These are phyloP conservation scores for Pythium biforme DNA, from an alignment of 352 stramenopile species.

Conservation along the genomic window DNA sequence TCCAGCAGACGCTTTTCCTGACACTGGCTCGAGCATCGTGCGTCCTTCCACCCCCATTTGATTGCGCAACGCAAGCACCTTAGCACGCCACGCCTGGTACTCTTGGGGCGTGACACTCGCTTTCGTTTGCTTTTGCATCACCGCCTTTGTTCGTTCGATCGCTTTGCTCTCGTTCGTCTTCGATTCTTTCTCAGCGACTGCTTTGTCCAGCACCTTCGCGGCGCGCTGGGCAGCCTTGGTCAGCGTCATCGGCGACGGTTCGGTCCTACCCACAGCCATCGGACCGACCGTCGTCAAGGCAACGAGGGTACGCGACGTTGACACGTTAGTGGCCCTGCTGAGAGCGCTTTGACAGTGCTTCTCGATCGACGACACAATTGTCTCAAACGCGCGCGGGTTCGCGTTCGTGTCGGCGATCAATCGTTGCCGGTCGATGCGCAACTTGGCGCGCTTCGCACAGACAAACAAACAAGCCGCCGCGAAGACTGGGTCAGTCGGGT, in stretches of 20 bases:
- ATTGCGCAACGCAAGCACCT: slow-evolving; percentile 5
- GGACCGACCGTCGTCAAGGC: neutral
- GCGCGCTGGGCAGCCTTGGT: slow-evolving; percentile 28
- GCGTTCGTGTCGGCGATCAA: slow-evolving; percentile 60
- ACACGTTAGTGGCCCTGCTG: neutral
- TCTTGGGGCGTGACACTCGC: slow-evolving; percentile 1
- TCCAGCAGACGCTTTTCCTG: neutral
- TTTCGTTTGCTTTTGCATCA: neutral
- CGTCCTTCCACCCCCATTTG: neutral
- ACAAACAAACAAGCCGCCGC: slow-evolving; percentile 64
- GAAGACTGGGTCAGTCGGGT: slow-evolving; percentile 53
- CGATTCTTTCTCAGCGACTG: neutral
- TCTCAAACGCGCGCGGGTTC: slow-evolving; percentile 58
- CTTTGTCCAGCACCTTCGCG: slow-evolving; percentile 14
- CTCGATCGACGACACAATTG: slow-evolving; percentile 71
- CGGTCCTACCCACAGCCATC: neutral
- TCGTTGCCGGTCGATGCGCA: slow-evolving; percentile 57
- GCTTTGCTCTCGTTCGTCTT: neutral
- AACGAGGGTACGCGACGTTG: neutral
- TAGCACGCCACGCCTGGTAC: slow-evolving; percentile 22
- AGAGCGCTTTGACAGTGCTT: slow-evolving; percentile 24
- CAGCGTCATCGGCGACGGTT: neutral
- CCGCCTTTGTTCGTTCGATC: neutral
- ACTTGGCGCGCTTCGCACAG: slow-evolving; percentile 66
- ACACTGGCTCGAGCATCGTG: neutral